Base-by-base conservation (phyloP, 2,329 filamentous ascomycete species). In the Sarocladium brachiariae region DNA sequence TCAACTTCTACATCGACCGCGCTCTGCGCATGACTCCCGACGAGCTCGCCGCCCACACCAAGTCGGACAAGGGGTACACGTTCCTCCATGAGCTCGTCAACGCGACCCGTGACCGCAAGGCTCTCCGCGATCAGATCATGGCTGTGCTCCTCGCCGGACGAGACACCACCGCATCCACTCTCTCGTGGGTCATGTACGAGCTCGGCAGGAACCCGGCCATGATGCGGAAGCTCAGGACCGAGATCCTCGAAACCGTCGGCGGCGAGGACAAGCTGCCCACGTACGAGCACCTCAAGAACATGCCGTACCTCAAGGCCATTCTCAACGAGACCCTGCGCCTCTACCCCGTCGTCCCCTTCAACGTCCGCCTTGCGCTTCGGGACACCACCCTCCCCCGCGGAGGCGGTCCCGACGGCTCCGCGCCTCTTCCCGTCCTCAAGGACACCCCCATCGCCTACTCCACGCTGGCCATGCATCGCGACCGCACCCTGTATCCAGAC, bases 171-270 rank as follows among this genome's bases (percentile, higher is more conserved):
- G 90, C 90, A 25, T 80, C 77, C 14, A 89, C 87, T 0, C 75
- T 96, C 1, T 86, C 83, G 0, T 96, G 89, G 85, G 75, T 80
- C 31, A 75, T 96, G 53, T 95, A 93, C 66, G 89, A 96, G 66
- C 76, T 96, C 2, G 79, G 84, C 33, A 80, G 82, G 14, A 76
- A 88, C 57, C 89, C 89, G 0, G 70, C 80, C 2, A 75, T 81
- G 2, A 78, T 89, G 3, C 64, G 71, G 49, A 87, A 82, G 63
- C 75, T 96, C 49, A 82, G 90, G 21, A 67, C 71, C 21, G 89
- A 96, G 66, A 89, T 96, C 60, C 65, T 83, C 23, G 63, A 76
- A 2, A 72, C 73, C 0, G 77, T 96, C 4, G 90, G 90, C 2
- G 65, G 77, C 6, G 70, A 80, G 13, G 68, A 75, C 5, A 69